Evolutionary conservation across 108 stramenopile species (phyloP).

Genomic region (Cyclotella baltica): DNA sequence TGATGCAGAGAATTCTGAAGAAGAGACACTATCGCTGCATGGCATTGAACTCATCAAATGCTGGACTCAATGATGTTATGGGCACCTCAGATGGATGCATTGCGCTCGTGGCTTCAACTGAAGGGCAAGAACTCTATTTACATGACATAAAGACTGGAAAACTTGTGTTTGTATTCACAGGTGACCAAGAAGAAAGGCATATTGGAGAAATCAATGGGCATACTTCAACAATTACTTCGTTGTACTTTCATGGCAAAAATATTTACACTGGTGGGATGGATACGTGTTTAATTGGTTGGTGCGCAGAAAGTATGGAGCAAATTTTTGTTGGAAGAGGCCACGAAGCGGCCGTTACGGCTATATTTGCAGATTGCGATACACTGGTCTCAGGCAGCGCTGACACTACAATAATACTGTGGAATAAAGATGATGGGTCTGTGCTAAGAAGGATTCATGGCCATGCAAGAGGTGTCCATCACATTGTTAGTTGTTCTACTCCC

Average conservation of each 20-base stretch:
- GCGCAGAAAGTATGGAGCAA: slow-evolving; percentile 19
- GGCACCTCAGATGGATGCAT: slow-evolving; percentile 64
- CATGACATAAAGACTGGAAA: slow-evolving; percentile 49
- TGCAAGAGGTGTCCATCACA: slow-evolving; percentile 52
- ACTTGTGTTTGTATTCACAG: slow-evolving; percentile 61
- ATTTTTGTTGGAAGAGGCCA: slow-evolving; percentile 54
- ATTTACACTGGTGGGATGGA: slow-evolving; percentile 68
- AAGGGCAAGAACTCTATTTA: slow-evolving; percentile 53
- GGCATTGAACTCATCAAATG: slow-evolving; percentile 63
- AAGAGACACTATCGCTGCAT: slow-evolving; percentile 50
- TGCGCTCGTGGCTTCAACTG: slow-evolving; percentile 53
- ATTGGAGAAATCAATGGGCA: slow-evolving; percentile 59
- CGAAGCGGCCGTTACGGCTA: slow-evolving; percentile 62
- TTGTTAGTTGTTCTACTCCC: slow-evolving; percentile 55
- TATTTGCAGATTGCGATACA: slow-evolving; percentile 54
- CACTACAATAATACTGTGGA: slow-evolving; percentile 67
- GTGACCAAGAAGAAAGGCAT: slow-evolving; percentile 58
- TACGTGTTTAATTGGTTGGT: slow-evolving; percentile 54
- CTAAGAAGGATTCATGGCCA: slow-evolving; percentile 64
- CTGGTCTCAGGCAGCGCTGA: slow-evolving; percentile 67
- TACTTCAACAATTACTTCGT: slow-evolving; percentile 52
- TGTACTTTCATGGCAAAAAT: slow-evolving; percentile 55
- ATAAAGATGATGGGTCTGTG: slow-evolving; percentile 36
- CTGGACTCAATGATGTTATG: slow-evolving; percentile 61
- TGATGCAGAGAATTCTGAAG: slow-evolving; percentile 60